Evolutionary conservation across 208 protist species (phyloP).

Genomic region (Trypanosoma vivax): DNA sequence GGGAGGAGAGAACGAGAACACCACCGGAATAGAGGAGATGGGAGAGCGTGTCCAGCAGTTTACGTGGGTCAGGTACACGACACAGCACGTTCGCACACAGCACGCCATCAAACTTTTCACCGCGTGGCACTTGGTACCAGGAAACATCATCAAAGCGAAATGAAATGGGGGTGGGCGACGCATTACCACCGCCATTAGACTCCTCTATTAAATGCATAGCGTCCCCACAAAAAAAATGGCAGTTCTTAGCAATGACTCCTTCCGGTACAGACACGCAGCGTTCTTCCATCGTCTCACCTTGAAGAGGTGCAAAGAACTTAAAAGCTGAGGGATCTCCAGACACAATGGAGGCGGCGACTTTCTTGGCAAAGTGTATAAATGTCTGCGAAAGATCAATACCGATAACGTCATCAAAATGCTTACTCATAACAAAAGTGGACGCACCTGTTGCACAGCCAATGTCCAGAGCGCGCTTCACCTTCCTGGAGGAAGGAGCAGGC

Average conservation of each 20-base stretch:
- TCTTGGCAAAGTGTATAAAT: conserved; percentile 65
- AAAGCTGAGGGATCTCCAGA: conserved; percentile 11
- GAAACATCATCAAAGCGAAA: conserved; percentile 30
- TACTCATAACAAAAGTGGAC: conserved; percentile 74
- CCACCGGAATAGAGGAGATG: conserved; percentile 45
- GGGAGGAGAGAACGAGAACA: conserved; percentile 68
- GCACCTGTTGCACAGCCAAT: conserved; percentile 81
- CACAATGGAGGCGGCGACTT: conserved; percentile 16
- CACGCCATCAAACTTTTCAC: conserved; percentile 69
- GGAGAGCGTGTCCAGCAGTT: conserved; percentile 44
- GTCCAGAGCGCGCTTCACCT: conserved; percentile 43
- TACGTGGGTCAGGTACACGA: conserved; percentile 63
- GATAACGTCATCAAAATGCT: conserved; percentile 68
- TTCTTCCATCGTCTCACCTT: conserved; percentile 47
- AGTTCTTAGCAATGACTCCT: conserved; percentile 32
- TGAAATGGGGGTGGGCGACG: conserved; percentile 10
- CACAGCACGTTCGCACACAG: conserved; percentile 77
- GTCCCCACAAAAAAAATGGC: conserved; percentile 52
- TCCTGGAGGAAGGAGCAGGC: background rate
- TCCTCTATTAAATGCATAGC: conserved; percentile 52
- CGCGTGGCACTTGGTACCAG: conserved; percentile 42
- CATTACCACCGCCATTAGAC: conserved; percentile 6
- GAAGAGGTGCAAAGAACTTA: conserved; percentile 42
- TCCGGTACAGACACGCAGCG: conserved; percentile 22
- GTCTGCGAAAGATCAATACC: conserved; percentile 71